These are phyloP conservation scores for Breynia disticha DNA, from an alignment of 441 rosid genomes.

Conservation along the genomic window DNA sequence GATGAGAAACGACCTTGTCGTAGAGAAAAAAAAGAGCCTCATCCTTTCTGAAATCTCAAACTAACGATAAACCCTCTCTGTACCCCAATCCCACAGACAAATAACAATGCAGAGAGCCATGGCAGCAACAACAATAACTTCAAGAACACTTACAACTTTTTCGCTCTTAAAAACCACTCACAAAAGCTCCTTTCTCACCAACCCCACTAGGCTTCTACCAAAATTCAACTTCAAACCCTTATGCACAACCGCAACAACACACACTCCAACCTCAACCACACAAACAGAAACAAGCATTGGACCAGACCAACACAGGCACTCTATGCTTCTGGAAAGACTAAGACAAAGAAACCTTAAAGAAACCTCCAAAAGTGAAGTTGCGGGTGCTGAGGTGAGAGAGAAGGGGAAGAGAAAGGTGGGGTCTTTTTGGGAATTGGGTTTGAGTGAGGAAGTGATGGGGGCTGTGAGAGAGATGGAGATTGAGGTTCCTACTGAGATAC, in stretches of 20 bases:
- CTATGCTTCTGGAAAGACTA: conserved; percentile 71
- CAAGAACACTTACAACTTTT: conserved; percentile 40
- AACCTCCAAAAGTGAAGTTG: conserved; percentile 24
- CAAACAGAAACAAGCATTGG: conserved; percentile 16
- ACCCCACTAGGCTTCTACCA: conserved; percentile 31
- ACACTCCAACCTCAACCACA: conserved; percentile 10
- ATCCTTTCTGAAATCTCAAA: too few species aligned
- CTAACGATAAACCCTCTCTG: too few species aligned
- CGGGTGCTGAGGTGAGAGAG: conserved; percentile 17
- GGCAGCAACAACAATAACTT: conserved; percentile 39
- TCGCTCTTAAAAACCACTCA: conserved; percentile 30
- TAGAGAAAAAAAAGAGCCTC: too few species aligned
- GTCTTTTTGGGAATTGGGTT: conserved; percentile 64
- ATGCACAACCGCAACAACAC: conserved; percentile 10
- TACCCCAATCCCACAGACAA: too few species aligned
- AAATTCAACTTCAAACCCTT: conserved; percentile 30
- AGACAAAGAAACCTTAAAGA: conserved; percentile 60
- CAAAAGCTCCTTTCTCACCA: conserved; percentile 39
- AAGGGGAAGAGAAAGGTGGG: conserved; percentile 38
- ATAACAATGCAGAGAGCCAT: conserved; percentile 31
- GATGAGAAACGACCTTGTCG: too few species aligned
- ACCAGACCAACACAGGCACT: conserved; percentile 49
- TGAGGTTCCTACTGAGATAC: conserved; percentile 91
- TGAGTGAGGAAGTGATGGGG: conserved; percentile 72
- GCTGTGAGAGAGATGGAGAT: conserved; percentile 67